Conservation (phyloP, 208 protist species). For the Leishmania gerbilli region DNA sequence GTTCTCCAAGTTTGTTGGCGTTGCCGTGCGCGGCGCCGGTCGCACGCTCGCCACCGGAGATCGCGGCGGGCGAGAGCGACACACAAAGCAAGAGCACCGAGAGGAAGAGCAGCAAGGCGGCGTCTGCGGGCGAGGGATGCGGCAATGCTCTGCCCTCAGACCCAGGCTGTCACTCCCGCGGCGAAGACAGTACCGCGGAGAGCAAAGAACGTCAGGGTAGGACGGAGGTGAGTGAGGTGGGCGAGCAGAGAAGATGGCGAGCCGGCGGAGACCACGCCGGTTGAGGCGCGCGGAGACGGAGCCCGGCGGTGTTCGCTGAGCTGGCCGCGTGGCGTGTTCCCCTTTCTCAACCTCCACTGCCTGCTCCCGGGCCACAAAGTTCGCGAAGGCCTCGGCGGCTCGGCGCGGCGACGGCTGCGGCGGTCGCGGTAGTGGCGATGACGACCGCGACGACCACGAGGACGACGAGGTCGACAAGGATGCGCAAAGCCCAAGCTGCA, state of each 20-base stretch:
- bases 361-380: neutral
- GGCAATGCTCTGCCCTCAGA: neutral
- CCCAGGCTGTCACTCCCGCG: slow-evolving; percentile 3
- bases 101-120: neutral
- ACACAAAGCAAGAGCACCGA: slow-evolving; percentile 30
- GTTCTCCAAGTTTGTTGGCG: neutral
- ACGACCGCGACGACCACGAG: slow-evolving; percentile 28
- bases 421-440: slow-evolving; percentile 22
- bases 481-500: neutral
- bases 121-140: too few species aligned
- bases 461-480: slow-evolving; percentile 20
- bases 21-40: neutral
- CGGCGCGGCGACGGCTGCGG: neutral
- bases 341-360: neutral
- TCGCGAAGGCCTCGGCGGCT: neutral
- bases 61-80: neutral
- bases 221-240: neutral
- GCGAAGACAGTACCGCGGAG: slow-evolving; percentile 15
- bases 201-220: slow-evolving; percentile 7
- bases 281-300: neutral
- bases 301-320: neutral
- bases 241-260: neutral
- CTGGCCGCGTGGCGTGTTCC: neutral
- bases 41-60: neutral
- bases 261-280: neutral